phyloP scores from a whole-genome alignment of 1,284 basidiomycete genomes.

The Apiotrichum mycotoxinovorans region DNA sequence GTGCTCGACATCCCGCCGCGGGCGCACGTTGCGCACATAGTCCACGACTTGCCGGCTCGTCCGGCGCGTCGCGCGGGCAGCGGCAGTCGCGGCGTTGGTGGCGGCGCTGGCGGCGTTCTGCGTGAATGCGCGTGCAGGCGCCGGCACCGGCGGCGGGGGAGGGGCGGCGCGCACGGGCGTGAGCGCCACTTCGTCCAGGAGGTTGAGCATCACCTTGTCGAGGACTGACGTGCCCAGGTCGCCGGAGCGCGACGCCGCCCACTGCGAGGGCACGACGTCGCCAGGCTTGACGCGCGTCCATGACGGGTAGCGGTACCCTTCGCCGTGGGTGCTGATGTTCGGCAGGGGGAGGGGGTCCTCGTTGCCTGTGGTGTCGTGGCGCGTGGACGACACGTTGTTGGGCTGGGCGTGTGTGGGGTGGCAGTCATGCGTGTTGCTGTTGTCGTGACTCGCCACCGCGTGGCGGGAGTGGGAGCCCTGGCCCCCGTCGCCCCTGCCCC shows the following conservation, averaged over 20 bases:
- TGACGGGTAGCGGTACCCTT: neutral
- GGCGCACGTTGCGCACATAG: too few species aligned
- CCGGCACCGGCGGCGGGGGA: too few species aligned
- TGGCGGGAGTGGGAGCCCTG: too few species aligned
- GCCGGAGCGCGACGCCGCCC: neutral
- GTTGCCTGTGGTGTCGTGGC: neutral
- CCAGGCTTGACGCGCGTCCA: neutral
- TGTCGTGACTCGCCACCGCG: too few species aligned
- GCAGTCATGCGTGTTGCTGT: neutral
- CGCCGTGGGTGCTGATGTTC: slow-evolving; percentile 13
- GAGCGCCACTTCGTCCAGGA: slow-evolving; percentile 35
- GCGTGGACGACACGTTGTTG: neutral
- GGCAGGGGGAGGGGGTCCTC: neutral
- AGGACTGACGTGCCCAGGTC: slow-evolving; percentile 8
- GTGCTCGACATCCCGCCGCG: neutral
- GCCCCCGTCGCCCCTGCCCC: too few species aligned
- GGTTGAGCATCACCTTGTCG: too few species aligned
- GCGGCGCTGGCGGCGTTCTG: too few species aligned
- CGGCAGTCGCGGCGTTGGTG: too few species aligned
- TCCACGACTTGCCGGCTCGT: too few species aligned
- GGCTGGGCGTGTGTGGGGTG: neutral
- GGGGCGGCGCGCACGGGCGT: slow-evolving; percentile 21
- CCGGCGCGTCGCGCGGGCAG: too few species aligned
- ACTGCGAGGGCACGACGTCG: neutral
- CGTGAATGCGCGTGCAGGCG: too few species aligned